Base-by-base conservation (phyloP, 345 rosid genomes). In the Atalantia buxifolia region DNA sequence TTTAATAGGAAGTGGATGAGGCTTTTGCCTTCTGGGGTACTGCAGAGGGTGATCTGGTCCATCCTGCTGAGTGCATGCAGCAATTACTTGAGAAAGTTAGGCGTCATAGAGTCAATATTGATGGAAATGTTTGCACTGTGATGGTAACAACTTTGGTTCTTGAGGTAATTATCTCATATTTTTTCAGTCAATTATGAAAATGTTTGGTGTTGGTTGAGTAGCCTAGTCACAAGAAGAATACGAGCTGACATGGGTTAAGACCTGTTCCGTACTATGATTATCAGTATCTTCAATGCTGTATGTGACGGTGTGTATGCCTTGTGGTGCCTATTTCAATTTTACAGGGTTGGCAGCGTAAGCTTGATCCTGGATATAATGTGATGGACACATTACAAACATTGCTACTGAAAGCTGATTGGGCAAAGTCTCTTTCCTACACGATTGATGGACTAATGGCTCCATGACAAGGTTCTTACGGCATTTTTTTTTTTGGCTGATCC, bases 391-490 rank as follows among this genome's bases (percentile, higher is more conserved):
- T 97, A 67, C 98, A 93, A 81, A 84, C 89, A 7, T 83, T 97
- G 82, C 85, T 97, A 60, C 92, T 92, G 19, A 90, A 86, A 85
- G 92, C 90, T 7, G 99, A 97, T 84, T 94, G 99, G 99, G 92
- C 93, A 6, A 92, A 93, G 75, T 88, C 97, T 67, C 98, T 94
- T 80, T 91, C 98, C 25, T 90, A 94, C 89, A 96, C 99, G 9
- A 87, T 96, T n/a, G 98, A 92, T 21, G 98, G 99, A 77, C 84
- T 96, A 73, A 96, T 96, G 99, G 98, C 98, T 66, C 98, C 98
- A 0, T 96, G 81, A 83, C 77, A 76, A 79, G 84, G 74, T 78
- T 78, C 56, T 66, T 84, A 1, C 4, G 18, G 13, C 50, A 0
- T 45, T 22, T 62, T 21, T 42, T 75, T 53, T 76, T 77, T 75